Base-by-base conservation (phyloP, 768 basidiomycete genomes). In the Lactarius pseudohatsudake region DNA sequence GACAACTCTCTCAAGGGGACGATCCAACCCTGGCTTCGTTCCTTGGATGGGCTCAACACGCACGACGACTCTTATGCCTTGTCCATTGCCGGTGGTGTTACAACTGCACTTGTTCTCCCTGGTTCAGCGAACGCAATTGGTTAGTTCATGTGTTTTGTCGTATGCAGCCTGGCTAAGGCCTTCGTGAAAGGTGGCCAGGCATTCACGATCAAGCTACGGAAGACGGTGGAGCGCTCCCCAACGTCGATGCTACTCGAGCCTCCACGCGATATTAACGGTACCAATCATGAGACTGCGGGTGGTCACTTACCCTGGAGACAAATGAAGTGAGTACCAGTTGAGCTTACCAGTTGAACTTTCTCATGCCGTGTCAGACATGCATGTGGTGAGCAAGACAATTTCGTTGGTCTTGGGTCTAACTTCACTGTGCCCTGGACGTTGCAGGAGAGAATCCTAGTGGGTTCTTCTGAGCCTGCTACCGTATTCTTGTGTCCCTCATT, bases 21-120 rank as follows among this genome's bases (percentile, higher is more conserved):
- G 62, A 81, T 90, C 64, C 73, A 86, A 41, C 92, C 93, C 2
- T 90, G 87, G 87, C 80, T 94, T 11, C 82, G 91, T 41, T 86
- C 85, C 32, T 74, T 94, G 15, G 92, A 96, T 71, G 91, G 84
- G 0, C 79, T 94, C 59, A 92, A 94, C 73, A 92, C 91, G 0
- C 90, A 90, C 70, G 92, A 94, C 74, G 83, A 85, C n/a, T 81
- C 90, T 0, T 92, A 88, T 75, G 77, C 75, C n/a, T 78, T 90
- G 11, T 83, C 88, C 22, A 83, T 91, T 64, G 77, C 92, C 1
- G 92, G 93, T 9, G 93, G 94, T 10, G 83, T 94, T 18, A 94
- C 92, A 0, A 90, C 90, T 1, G 81, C 89, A 4, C 80, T 92
- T 34, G 79, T 94, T 26, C 80, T 94, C 1, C 93, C 93, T 3